phyloP scores from a whole-genome alignment of 2,329 filamentous ascomycete genomes.

The Colletotrichum destructivum region DNA sequence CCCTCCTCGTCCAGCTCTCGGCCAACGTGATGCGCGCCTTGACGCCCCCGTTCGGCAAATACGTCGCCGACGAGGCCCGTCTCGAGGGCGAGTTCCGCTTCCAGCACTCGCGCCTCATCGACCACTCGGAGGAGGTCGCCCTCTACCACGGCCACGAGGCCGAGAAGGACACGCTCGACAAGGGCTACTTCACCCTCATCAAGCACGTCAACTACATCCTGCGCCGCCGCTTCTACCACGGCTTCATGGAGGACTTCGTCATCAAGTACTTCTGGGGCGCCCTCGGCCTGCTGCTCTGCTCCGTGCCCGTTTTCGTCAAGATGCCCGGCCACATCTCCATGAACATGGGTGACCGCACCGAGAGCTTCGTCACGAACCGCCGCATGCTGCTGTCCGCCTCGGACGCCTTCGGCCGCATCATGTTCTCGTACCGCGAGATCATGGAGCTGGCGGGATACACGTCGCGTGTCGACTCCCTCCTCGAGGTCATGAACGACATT shows the following conservation, averaged over 20 bases:
- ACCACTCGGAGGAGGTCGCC: constrained; percentile 95
- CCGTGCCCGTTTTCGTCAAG: constrained; percentile 95
- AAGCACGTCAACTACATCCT: constrained; percentile 99
- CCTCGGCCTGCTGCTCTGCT: constrained; percentile 90
- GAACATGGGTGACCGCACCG: constrained; percentile 80
- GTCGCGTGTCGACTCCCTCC: constrained; percentile 87
- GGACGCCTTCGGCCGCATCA: constrained; percentile 94
- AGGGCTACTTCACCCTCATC: constrained; percentile 98
- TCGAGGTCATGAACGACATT: constrained; percentile 96
- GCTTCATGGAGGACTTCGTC: constrained; percentile 99
- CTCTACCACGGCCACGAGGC: constrained; percentile 92
- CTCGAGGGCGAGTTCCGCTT: constrained; percentile 97
- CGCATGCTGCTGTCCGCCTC: constrained; percentile 93
- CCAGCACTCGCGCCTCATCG: constrained; percentile 93
- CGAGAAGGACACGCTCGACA: constrained; percentile 96
- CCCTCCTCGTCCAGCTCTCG: constrained; percentile 91
- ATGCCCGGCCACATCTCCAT: constrained; percentile 78
- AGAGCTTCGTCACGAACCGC: constrained; percentile 93
- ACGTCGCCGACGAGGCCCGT: constrained; percentile 94
- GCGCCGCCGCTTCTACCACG: constrained; percentile 91
- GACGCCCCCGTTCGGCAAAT: constrained; percentile 97
- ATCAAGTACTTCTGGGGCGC: constrained; percentile 99
- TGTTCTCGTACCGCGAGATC: constrained; percentile 98
- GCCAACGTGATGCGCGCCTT: constrained; percentile 94
- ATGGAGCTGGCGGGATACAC: constrained; percentile 97